Percentiles rank a stretch among this genome's conserved stretches.
Evolutionary conservation across 352 stramenopile species (phyloP).

Genomic region (Saprolegnia parasitica): DNA sequence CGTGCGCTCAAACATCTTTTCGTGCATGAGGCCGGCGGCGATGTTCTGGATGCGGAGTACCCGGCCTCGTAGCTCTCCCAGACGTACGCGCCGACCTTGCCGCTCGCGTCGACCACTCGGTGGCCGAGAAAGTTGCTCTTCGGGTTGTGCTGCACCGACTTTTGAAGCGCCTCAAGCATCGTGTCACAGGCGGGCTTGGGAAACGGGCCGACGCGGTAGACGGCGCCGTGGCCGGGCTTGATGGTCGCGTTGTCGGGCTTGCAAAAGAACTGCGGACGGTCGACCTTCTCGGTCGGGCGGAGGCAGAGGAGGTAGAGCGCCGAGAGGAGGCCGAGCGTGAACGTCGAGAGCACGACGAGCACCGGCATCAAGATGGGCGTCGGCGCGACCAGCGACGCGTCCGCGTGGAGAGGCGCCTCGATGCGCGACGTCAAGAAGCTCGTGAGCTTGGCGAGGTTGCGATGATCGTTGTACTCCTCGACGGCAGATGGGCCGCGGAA

Average conservation of each 20-base stretch:
- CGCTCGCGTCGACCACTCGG: constrained; percentile 40
- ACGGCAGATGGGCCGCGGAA: background rate
- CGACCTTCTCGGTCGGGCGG: background rate
- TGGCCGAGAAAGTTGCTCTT: constrained; percentile 48
- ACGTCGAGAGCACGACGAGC: constrained; percentile 16
- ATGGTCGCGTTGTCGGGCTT: constrained; percentile 24
- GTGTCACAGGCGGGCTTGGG: constrained; percentile 31
- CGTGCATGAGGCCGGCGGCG: constrained; percentile 35
- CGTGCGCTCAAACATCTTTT: constrained; percentile 33
- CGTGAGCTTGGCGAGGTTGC: constrained; percentile 4
- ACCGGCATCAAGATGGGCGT: constrained; percentile 12
- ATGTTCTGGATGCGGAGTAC: constrained; percentile 35
- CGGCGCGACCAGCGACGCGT: background rate
- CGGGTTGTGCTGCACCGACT: constrained; percentile 29
- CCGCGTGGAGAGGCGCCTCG: background rate
- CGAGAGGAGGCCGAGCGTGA: constrained; percentile 2
- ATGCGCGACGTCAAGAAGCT: constrained; percentile 10
- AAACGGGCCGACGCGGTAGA: constrained; percentile 25
- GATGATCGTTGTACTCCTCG: constrained; percentile 19
- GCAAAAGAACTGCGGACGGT: constrained; percentile 19
- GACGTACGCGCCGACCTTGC: constrained; percentile 41
- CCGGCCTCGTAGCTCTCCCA: constrained; percentile 50
- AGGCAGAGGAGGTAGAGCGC: constrained; percentile 22
- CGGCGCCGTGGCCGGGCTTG: constrained; percentile 17
- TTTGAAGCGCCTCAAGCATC: constrained; percentile 34